A percentile compares a stretch with the other conserved stretches of the same genome.
These are phyloP conservation scores for Phytophthora colocasiae DNA, from an alignment of 352 stramenopile genomes.

Conservation along the genomic window DNA sequence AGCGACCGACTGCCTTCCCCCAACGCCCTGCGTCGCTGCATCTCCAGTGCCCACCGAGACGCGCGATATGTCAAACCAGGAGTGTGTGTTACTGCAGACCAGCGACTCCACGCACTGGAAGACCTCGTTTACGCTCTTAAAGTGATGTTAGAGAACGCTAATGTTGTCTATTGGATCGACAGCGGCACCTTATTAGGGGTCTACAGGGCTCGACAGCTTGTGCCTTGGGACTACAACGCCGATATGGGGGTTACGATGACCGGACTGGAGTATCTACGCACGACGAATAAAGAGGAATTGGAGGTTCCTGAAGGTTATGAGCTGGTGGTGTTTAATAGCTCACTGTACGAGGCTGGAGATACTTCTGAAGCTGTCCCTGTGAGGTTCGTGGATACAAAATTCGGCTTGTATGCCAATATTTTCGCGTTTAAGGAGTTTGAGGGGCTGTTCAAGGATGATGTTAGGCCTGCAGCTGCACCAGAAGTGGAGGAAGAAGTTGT, in stretches of 20 bases:
- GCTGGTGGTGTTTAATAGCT: slow-evolving; percentile 54
- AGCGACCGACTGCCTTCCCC: slow-evolving; percentile 23
- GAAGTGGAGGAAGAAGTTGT: slow-evolving; percentile 27
- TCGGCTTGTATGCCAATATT: slow-evolving; percentile 63
- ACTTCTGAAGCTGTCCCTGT: slow-evolving; percentile 35
- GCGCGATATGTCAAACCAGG: slow-evolving; percentile 38
- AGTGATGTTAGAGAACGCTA: slow-evolving; percentile 41
- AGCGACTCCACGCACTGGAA: slow-evolving; percentile 43
- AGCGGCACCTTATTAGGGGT: slow-evolving; percentile 63
- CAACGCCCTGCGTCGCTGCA: slow-evolving; percentile 43
- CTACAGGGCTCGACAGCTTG: slow-evolving; percentile 48
- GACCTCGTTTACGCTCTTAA: slow-evolving; percentile 50
- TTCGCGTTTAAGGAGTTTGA: slow-evolving; percentile 52
- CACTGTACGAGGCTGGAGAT: slow-evolving; percentile 38
- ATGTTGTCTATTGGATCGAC: slow-evolving; percentile 62
- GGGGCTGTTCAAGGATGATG: slow-evolving; percentile 39
- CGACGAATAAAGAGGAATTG: slow-evolving; percentile 24
- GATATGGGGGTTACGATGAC: slow-evolving; percentile 47
- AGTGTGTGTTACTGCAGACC: slow-evolving; percentile 44
- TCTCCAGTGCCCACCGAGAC: slow-evolving; percentile 46
- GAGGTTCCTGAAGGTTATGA: slow-evolving; percentile 47
- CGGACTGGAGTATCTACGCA: slow-evolving; percentile 29
- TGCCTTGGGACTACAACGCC: slow-evolving; percentile 62
- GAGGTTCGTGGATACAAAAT: slow-evolving; percentile 55
- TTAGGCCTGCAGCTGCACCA: slow-evolving; percentile 17